Conservation (phyloP, 805 yeast genomes). For the Ogataea pini region DNA sequence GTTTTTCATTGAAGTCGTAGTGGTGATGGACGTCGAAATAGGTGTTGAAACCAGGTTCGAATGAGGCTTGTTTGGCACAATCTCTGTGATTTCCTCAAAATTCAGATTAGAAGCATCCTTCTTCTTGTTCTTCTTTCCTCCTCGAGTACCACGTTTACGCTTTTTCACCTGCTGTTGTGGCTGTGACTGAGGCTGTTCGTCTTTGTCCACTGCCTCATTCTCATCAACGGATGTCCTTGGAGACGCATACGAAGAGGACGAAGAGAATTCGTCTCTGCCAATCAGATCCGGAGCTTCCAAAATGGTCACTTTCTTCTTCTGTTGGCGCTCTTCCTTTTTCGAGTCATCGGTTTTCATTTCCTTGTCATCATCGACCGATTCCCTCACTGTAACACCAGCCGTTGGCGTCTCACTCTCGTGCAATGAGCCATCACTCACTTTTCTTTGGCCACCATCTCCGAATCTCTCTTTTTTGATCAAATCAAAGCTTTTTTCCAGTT, state of each 20-base stretch:
- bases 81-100: slow-evolving; percentile 13
- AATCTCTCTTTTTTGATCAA: slow-evolving; percentile 28
- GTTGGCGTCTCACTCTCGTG: too few species aligned
- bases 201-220: slow-evolving; percentile 17
- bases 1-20: slow-evolving; percentile 28
- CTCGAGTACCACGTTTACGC: slow-evolving; percentile 83
- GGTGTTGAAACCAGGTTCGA: slow-evolving; percentile 8
- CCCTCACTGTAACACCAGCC: too few species aligned
- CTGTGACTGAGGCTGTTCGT: slow-evolving; percentile 11
- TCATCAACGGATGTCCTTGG: slow-evolving; percentile 12
- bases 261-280: slow-evolving; percentile 13
- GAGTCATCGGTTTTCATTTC: slow-evolving; percentile 4
- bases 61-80: background rate
- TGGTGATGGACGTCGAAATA: slow-evolving; percentile 1
- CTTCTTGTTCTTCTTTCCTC: slow-evolving; percentile 65
- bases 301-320: slow-evolving; percentile 18
- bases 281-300: slow-evolving; percentile 14
- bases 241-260: slow-evolving; percentile 19
- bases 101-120: slow-evolving; percentile 22
- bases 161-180: slow-evolving; percentile 42
- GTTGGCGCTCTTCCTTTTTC: background rate
- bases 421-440: slow-evolving; percentile 11
- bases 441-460: slow-evolving; percentile 15
- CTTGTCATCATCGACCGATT: background rate
- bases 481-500: slow-evolving; percentile 29